Evolutionary conservation across 495 filamentous ascomycete genomes (phyloP).

Genomic region (Lophiostoma macrostomum): DNA sequence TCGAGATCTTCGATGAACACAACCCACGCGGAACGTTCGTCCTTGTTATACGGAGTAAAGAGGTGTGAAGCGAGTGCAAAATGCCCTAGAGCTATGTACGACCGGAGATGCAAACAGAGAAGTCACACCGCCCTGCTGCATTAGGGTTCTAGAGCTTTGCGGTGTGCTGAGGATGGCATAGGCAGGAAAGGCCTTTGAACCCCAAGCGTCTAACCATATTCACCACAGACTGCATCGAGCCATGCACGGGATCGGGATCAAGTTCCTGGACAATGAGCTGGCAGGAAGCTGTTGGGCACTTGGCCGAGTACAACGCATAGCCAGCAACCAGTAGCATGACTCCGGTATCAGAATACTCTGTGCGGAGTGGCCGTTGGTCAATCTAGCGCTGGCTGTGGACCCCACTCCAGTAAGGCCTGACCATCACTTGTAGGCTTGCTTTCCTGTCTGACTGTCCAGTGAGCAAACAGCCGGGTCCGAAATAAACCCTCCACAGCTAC

Average conservation of each 20-base stretch:
- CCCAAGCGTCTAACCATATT: neutral
- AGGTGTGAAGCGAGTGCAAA: neutral
- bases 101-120: neutral
- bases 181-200: neutral
- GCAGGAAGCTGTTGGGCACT: neutral
- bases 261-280: slow-evolving; percentile 1
- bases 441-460: no score
- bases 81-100: neutral
- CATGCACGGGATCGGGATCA: slow-evolving; percentile 8
- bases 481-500: no score
- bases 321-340: no score
- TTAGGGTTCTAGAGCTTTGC: neutral
- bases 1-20: no score
- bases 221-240: neutral
- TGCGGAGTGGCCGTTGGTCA: neutral
- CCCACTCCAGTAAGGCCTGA: no score
- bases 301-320: no score
- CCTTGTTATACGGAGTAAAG: neutral
- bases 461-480: no score
- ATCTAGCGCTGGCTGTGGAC: no score
- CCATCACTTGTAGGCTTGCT: no score
- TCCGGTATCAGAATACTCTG: neutral
- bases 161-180: neutral
- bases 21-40: no score
- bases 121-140: neutral